A percentile compares a stretch with the other conserved stretches of the same genome.
phyloP scores from a whole-genome alignment of 148 eudicot species.

The Drosera capensis region DNA sequence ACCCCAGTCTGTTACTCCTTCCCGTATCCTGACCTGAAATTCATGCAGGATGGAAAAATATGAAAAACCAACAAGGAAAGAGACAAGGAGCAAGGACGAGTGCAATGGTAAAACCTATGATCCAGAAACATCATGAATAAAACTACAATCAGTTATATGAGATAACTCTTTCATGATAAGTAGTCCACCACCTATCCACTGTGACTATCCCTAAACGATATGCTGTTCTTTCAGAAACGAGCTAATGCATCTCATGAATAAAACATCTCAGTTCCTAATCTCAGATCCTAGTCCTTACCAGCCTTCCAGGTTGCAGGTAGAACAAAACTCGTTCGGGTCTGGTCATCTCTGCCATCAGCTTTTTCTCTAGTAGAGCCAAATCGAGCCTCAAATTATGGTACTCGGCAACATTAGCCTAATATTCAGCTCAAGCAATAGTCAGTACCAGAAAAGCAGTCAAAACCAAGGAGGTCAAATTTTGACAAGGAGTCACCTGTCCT shows the following conservation, averaged over 20 bases:
- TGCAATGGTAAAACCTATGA: too few relatives aligned
- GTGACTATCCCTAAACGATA: too few relatives aligned
- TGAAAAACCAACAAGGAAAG: background rate
- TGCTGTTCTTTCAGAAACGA: too few relatives aligned
- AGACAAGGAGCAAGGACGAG: background rate
- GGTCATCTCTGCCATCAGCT: slow-evolving; percentile 86
- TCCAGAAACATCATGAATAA: background rate
- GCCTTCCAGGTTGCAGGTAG: slow-evolving; percentile 84
- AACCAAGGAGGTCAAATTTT: slow-evolving; percentile 2
- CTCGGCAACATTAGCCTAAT: slow-evolving; percentile 72
- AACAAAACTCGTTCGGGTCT: slow-evolving; percentile 83
- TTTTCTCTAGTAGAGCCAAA: slow-evolving; percentile 64
- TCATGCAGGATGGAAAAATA: background rate
- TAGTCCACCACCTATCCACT: too few relatives aligned
- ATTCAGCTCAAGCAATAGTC: slow-evolving; percentile 2
- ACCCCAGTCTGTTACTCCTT: slow-evolving; percentile 95
- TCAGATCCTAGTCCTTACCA: slow-evolving; percentile 74
- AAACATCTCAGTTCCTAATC: too few relatives aligned
- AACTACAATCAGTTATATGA: background rate
- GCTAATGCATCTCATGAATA: too few relatives aligned
- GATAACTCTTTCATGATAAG: too few relatives aligned
- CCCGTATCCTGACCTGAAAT: slow-evolving; percentile 65
- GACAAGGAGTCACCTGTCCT: slow-evolving; percentile 57
- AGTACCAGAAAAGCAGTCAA: slow-evolving; percentile 6
- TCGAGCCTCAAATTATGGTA: slow-evolving; percentile 79